phyloP scores from a whole-genome alignment of 2,329 filamentous ascomycete genomes.

The Fonsecaea multimorphosa region DNA sequence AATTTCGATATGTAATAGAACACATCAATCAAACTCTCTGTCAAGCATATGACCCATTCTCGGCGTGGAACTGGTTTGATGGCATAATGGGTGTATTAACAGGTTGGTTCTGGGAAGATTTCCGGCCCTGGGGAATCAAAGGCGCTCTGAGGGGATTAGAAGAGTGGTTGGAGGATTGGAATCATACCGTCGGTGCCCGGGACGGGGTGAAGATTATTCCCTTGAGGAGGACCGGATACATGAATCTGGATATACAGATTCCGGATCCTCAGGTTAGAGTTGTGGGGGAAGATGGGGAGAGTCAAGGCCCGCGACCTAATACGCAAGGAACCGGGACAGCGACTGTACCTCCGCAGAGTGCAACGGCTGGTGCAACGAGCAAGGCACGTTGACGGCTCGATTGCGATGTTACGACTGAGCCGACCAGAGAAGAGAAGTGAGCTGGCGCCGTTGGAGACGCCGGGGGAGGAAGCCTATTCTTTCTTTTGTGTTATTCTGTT shows the following conservation, averaged over 20 bases:
- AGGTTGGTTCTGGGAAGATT: constrained; percentile 93
- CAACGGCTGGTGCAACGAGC: not conserved
- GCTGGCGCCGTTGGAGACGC: not conserved
- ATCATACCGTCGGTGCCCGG: constrained; percentile 65
- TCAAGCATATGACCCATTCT: constrained; percentile 80
- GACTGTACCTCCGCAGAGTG: not conserved
- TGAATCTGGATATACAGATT: constrained; percentile 66
- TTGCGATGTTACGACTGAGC: not conserved
- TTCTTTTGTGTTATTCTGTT: not conserved
- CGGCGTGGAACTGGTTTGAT: constrained; percentile 78
- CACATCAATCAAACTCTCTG: constrained; percentile 79
- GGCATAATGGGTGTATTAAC: constrained; percentile 79
- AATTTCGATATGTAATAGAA: constrained; percentile 82
- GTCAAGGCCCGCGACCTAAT: constrained; percentile 21
- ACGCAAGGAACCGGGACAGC: constrained; percentile 14
- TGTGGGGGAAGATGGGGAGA: constrained; percentile 43
- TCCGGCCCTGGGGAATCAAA: constrained; percentile 73
- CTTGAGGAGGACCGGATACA: constrained; percentile 82
- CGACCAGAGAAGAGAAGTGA: not conserved
- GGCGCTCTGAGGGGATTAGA: constrained; percentile 72
- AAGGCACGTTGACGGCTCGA: constrained; percentile 5
- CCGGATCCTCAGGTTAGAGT: constrained; percentile 58
- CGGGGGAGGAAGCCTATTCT: not conserved
- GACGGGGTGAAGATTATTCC: constrained; percentile 76
- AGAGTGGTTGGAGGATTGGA: constrained; percentile 85